Percentiles rank a stretch among this genome's conserved stretches.
Evolutionary conservation across 257 asterid genomes (phyloP).

Genomic region (Plectranthus barbatus): DNA sequence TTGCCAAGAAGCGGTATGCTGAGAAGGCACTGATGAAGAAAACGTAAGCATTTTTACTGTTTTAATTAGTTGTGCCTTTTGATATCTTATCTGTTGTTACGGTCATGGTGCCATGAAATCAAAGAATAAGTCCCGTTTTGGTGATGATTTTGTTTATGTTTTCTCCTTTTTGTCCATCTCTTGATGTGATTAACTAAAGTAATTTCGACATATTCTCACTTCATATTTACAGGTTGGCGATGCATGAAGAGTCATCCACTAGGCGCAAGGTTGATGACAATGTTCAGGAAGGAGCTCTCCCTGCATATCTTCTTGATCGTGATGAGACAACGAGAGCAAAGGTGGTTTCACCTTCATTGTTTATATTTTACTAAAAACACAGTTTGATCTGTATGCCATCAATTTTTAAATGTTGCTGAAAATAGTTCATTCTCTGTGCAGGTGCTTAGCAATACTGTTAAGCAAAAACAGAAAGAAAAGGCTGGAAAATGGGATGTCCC

Average conservation of each 20-base stretch:
- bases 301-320: conserved; percentile 98
- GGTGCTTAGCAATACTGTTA: conserved; percentile 90
- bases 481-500: conserved; percentile 99
- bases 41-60: conserved; percentile 48
- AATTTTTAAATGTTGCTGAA: neutral
- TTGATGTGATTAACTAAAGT: neutral
- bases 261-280: conserved; percentile 87
- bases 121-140: neutral
- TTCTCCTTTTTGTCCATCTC: neutral
- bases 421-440: conserved; percentile 19
- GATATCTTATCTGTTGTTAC: neutral
- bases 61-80: neutral
- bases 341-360: conserved; percentile 26
- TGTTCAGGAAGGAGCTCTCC: conserved; percentile 85
- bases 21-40: conserved; percentile 92
- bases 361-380: neutral
- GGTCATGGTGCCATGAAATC: neutral
- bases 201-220: too few relatives aligned
- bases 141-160: neutral
- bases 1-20: conserved; percentile 79
- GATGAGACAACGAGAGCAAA: conserved; percentile 82
- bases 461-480: conserved; percentile 93
- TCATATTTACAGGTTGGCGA: conserved; percentile 44
- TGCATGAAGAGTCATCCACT: conserved; percentile 82
- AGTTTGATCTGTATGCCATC: neutral